Evolutionary conservation across 2,329 filamentous ascomycete genomes (phyloP).

Genomic region (Rhexocercosporidium sp.): DNA sequence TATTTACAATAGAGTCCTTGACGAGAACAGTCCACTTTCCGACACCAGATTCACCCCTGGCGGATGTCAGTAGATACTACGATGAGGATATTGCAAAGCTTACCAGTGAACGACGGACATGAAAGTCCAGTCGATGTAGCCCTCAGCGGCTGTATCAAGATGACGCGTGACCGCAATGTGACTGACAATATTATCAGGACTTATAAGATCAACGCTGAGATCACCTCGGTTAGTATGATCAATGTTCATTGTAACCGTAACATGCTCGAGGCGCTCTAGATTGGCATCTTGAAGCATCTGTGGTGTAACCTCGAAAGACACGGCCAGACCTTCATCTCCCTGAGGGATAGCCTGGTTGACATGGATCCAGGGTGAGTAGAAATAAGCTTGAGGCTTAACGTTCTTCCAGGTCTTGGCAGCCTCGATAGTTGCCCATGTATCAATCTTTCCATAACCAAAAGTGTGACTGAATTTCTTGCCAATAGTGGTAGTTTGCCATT

Average conservation of each 20-base stretch:
- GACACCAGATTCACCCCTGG: constrained; percentile 82
- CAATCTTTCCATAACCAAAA: constrained; percentile 94
- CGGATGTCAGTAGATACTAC: constrained; percentile 40
- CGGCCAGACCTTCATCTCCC: constrained; percentile 78
- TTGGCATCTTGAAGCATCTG: constrained; percentile 85
- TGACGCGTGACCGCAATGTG: constrained; percentile 79
- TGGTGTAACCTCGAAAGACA: constrained; percentile 80
- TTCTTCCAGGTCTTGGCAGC: constrained; percentile 82
- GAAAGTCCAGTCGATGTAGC: constrained; percentile 96
- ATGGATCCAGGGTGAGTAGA: constrained; percentile 89
- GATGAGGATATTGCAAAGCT: constrained; percentile 41
- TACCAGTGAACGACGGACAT: constrained; percentile 98
- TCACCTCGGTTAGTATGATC: constrained; percentile 87
- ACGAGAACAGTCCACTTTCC: constrained; percentile 92
- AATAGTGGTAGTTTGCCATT: constrained; percentile 82
- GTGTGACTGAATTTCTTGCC: constrained; percentile 92
- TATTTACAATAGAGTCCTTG: constrained; percentile 82
- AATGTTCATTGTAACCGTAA: constrained; percentile 97
- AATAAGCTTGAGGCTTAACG: constrained; percentile 97
- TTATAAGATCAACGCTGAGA: constrained; percentile 88
- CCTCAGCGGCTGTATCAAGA: constrained; percentile 67
- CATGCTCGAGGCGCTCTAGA: constrained; percentile 85
- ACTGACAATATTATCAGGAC: constrained; percentile 80
- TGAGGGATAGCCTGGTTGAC: constrained; percentile 87
- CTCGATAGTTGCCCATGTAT: constrained; percentile 84